Base-by-base conservation (phyloP, 1,284 basidiomycete genomes). In the Ganoderma sinense region DNA sequence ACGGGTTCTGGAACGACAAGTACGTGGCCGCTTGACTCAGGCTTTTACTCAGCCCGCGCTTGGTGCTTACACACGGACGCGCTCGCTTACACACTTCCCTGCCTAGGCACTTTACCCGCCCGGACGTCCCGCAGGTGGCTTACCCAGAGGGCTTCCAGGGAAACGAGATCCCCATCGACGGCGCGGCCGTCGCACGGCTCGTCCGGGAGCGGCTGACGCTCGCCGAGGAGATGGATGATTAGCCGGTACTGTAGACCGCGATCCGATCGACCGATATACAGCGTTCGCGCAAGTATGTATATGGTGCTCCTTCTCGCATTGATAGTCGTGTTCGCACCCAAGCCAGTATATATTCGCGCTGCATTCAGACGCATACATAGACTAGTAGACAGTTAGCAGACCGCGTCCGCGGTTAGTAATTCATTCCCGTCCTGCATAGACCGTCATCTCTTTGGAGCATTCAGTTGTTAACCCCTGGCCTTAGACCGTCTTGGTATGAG, bases 1-100 rank as follows among this genome's bases (percentile, higher is more conserved):
- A 92, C 75, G 95, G 94, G 4, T 92, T 96, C 80, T 97, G 95
- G 95, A 85, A 85, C 16, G 80, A 87, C 74, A 79, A 81, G 85
- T 88, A 68, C 66, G 84, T 80, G n/a, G n/a, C 43, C 13, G 51
- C 16, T 43, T 41, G 51, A 31, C 66, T 56, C 39, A n/a, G 23
- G 39, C 26, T n/a, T 56, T 18, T 18, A 20, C 43, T 14, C 56
- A 43, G 10, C 39, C 4, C 7, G 23, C 23, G 48, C 48, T 23
- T 23, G 11, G 23, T 26, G 48, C 48, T 51, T 51, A 51, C 48
- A 51, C 48, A 51, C 48, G 48, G 23, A 13, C 48, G 11, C 11
- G 10, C 48, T 51, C 53, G 10, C 62, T 36, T 39, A 33, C 60
- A 58, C 26, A 51, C 39, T 45, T 20, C 62, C 29, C 43, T 48